phyloP scores from a whole-genome alignment of 2,329 filamentous ascomycete genomes.

The Claviceps lovelessii region DNA sequence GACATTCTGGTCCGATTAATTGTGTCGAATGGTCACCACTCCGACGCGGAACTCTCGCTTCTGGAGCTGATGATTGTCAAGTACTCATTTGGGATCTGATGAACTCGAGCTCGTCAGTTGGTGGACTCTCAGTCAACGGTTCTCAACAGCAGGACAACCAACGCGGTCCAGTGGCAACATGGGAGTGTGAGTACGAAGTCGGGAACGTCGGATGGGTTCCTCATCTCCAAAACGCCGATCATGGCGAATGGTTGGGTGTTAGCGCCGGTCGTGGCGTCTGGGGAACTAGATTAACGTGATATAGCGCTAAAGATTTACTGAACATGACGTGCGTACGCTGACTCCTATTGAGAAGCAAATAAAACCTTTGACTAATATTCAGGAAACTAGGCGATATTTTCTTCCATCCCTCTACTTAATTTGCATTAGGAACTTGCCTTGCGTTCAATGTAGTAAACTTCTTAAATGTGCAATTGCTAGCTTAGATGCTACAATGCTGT shows the following conservation, averaged over 20 bases:
- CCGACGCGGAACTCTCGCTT: conserved; percentile 75
- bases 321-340: not conserved
- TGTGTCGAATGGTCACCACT: conserved; percentile 92
- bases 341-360: not conserved
- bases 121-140: conserved; percentile 31
- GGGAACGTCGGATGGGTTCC: conserved; percentile 78
- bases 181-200: conserved; percentile 79
- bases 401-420: not conserved
- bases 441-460: not conserved
- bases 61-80: conserved; percentile 80
- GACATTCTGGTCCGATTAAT: conserved; percentile 74
- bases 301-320: not conserved
- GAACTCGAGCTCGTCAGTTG: conserved; percentile 37
- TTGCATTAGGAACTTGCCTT: not conserved
- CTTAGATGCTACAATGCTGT: not conserved
- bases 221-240: conserved; percentile 50
- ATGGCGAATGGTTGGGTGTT: conserved; percentile 72
- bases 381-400: not conserved
- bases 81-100: conserved; percentile 91
- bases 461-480: not conserved
- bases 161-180: conserved; percentile 58
- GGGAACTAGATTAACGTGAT: conserved; percentile 44
- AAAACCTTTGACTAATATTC: not conserved
- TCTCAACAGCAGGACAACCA: conserved; percentile 38
- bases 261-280: conserved; percentile 69